phyloP scores from a whole-genome alignment of 352 stramenopile genomes.

The Globisporangium recalcitrans region DNA sequence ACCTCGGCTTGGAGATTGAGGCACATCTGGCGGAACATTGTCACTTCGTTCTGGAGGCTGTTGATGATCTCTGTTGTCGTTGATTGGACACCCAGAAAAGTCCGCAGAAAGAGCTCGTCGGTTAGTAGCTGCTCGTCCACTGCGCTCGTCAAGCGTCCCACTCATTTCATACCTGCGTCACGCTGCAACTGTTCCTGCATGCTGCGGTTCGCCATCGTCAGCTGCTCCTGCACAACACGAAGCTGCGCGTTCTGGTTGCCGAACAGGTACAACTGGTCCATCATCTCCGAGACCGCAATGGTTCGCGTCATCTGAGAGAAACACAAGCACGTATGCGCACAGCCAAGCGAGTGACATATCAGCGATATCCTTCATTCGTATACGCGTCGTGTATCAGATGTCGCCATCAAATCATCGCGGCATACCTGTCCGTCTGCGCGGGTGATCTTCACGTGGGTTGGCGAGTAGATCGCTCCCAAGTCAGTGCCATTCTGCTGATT shows the following conservation, averaged over 20 bases:
- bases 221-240: slow-evolving; percentile 51
- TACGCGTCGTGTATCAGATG: neutral
- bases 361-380: neutral
- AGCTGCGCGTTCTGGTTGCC: slow-evolving; percentile 66
- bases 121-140: neutral
- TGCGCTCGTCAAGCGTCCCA: too few species aligned
- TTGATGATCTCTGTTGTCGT: slow-evolving; percentile 42
- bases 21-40: slow-evolving; percentile 82
- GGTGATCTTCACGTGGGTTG: slow-evolving; percentile 69
- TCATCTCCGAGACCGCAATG: slow-evolving; percentile 70
- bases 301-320: slow-evolving; percentile 50
- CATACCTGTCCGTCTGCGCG: slow-evolving; percentile 51
- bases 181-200: slow-evolving; percentile 68
- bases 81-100: neutral
- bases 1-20: slow-evolving; percentile 75
- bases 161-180: slow-evolving; percentile 20
- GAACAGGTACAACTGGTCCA: slow-evolving; percentile 71
- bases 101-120: neutral
- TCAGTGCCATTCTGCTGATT: slow-evolving; percentile 9
- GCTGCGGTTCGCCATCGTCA: slow-evolving; percentile 59
- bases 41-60: slow-evolving; percentile 69
- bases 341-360: neutral
- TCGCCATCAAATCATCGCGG: neutral
- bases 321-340: neutral
- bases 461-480: slow-evolving; percentile 55